Evolutionary conservation across 495 filamentous ascomycete species (phyloP).

Genomic region (Aspergillus bertholletiae): DNA sequence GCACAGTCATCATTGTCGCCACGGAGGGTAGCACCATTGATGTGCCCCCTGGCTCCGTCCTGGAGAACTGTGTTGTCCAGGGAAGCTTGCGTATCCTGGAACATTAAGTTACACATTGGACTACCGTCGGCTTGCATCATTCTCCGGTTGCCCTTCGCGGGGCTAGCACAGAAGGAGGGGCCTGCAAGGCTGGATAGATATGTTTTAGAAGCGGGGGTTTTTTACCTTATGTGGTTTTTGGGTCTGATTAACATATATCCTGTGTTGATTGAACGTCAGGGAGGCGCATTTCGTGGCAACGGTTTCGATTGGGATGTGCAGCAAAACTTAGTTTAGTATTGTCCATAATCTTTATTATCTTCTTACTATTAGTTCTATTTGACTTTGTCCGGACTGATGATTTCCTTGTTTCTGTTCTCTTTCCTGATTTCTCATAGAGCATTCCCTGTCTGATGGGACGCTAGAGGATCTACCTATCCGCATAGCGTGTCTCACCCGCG

Average conservation of each 20-base stretch:
- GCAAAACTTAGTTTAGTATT: constrained; percentile 22
- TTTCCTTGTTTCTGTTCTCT: too few relatives aligned
- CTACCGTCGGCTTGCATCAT: neutral
- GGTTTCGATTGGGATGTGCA: constrained; percentile 29
- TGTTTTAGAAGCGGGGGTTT: constrained; percentile 12
- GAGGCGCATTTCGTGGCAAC: constrained; percentile 31
- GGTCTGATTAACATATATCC: constrained; percentile 5
- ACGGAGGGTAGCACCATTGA: constrained; percentile 98
- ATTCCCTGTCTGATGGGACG: too few relatives aligned
- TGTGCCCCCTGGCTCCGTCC: constrained; percentile 89
- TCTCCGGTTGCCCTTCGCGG: neutral
- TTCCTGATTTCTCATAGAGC: too few relatives aligned
- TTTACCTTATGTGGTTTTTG: constrained; percentile 8
- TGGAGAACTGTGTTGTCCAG: constrained; percentile 99
- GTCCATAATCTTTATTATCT: neutral
- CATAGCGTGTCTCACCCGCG: too few relatives aligned
- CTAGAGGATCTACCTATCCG: too few relatives aligned
- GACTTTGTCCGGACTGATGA: constrained; percentile 6
- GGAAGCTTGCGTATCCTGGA: constrained; percentile 92
- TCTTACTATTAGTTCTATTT: neutral
- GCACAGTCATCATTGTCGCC: constrained; percentile 99
- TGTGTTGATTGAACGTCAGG: constrained; percentile 16
- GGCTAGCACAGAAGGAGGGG: neutral
- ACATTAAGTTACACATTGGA: constrained; percentile 55
- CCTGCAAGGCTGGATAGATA: constrained; percentile 6